phyloP scores from a whole-genome alignment of 805 yeast genomes.

The Candida insectalens region DNA sequence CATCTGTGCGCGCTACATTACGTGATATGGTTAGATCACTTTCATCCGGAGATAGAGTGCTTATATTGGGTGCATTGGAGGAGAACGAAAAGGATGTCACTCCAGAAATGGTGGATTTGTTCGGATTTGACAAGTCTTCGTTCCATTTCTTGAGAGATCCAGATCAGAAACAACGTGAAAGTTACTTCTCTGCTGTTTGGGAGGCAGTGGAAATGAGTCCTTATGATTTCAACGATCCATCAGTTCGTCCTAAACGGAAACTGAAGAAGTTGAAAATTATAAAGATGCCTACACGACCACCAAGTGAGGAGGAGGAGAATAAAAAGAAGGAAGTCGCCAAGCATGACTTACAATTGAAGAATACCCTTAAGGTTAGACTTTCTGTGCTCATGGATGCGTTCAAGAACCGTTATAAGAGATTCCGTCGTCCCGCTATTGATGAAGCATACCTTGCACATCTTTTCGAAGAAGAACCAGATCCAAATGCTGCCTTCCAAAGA shows the following conservation, averaged over 20 bases:
- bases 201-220: slow-evolving; percentile 60
- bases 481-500: slow-evolving; percentile 32
- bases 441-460: slow-evolving; percentile 64
- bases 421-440: slow-evolving; percentile 84
- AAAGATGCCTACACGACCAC: slow-evolving; percentile 2
- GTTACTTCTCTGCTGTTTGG: slow-evolving; percentile 48
- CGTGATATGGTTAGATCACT: slow-evolving; percentile 60
- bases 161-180: slow-evolving; percentile 31
- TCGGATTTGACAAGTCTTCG: slow-evolving; percentile 47
- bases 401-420: slow-evolving; percentile 78
- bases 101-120: slow-evolving; percentile 30
- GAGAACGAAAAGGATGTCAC: slow-evolving; percentile 3
- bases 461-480: slow-evolving; percentile 51
- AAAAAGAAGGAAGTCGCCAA: slow-evolving; percentile 33
- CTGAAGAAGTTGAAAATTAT: slow-evolving; percentile 29
- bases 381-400: slow-evolving; percentile 85
- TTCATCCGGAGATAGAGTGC: slow-evolving; percentile 59
- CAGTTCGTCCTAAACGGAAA: slow-evolving; percentile 43
- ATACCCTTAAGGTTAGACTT: slow-evolving; percentile 73
- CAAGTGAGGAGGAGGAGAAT: slow-evolving; percentile 14
- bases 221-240: slow-evolving; percentile 53
- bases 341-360: slow-evolving; percentile 74
- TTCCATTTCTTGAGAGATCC: slow-evolving; percentile 36
- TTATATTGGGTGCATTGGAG: slow-evolving; percentile 35
- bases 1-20: slow-evolving; percentile 62